Base-by-base conservation (phyloP, 1,139 yeast genomes). In the Geotrichum restrictum region DNA sequence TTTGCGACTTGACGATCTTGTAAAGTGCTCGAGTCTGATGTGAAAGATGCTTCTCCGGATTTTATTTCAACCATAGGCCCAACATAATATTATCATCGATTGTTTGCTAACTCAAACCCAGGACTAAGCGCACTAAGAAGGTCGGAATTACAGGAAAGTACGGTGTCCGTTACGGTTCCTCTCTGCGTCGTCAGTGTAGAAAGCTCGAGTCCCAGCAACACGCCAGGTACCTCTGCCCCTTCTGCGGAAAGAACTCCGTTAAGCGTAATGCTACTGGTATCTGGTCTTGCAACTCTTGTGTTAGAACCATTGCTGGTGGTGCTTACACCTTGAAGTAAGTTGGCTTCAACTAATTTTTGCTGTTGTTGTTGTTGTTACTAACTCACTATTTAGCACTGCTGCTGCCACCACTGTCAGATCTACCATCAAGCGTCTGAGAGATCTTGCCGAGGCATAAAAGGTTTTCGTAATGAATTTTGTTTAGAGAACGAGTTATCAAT, bases 101-200 rank as follows among this genome's bases (percentile, higher is more conserved):
- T 38, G 16, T 16, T 16, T 14, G 38, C 49, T 45, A 39, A 45
- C 46, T 14, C 10, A 27, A 11, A 13, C 18, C 7, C 41, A 88
- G 96, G 98, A 85, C 97, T 79, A 91, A 91, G 82, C 88, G 99
- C 87, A 93, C 99, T 72, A 93, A 93, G 95, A 93, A 93, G 91
- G 99, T 93, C 77, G 99, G 99, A 80, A 93, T 93, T 83, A 93
- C 99, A 78, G 99, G 99, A 85, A 94, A 94, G 84, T 93, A 88
- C 85, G 99, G 98, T 88, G 97, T 93, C 81, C 91, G 98, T 85
- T 93, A 93, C 82, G 98, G 99, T 91, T 93, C 98, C 72, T 94
- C 99, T 67, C 84, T 93, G 79, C 91, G 99, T 87, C 91, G 98
- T 83, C 97, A 89, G 81, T 88, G 96, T 83, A 91, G 91, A 86